Base-by-base conservation (phyloP, 1,284 basidiomycete species). In the Mycosarcoma mackinlayi region DNA sequence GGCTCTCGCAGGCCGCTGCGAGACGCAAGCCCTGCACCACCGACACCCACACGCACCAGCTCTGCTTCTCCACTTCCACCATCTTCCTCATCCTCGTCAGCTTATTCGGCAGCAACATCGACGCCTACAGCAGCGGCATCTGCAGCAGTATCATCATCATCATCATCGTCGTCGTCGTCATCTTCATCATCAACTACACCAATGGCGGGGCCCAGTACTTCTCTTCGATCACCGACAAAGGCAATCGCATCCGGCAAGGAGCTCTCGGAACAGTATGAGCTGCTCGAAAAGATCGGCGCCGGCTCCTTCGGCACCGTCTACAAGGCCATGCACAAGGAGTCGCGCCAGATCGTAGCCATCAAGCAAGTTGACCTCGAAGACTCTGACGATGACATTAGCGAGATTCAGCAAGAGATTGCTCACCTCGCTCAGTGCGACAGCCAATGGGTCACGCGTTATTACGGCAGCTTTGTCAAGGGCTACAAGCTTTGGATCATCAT, bases 401-500 rank as follows among this genome's bases (percentile, higher is more conserved):
- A 82, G 55, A 98, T 98, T 53, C 96, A 98, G 82, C 92, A 94
- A 81, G 95, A 98, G 84, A 98, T 98, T 73, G 90, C 93, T 13
- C 95, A 92, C 83, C 87, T 98, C 28, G 92, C 94, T 0, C 92
- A 93, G 77, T 96, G 93, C 85, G 93, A 94, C 81, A 96, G 94
- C 9, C 92, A 94, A 84, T 93, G 92, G 83, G 93, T 98, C 56
- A 98, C 95, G 33, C 87, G 90, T 44, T 98, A 98, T 84, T 98
- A 96, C 78, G 95, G 93, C 48, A 94, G 93, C 54, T 98, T 98
- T 83, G 92, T 99, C 63, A 90, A 92, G 70, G 90, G 92, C 14
- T 98, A 95, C 86, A 96, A 97, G 83, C 87, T 99, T 18, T 98
- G 96, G 96, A 98, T 99, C 81, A 87, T 99, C 79, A 98, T 98